Conservation (phyloP, 306 rosid species). For the Vigna unguiculata region DNA sequence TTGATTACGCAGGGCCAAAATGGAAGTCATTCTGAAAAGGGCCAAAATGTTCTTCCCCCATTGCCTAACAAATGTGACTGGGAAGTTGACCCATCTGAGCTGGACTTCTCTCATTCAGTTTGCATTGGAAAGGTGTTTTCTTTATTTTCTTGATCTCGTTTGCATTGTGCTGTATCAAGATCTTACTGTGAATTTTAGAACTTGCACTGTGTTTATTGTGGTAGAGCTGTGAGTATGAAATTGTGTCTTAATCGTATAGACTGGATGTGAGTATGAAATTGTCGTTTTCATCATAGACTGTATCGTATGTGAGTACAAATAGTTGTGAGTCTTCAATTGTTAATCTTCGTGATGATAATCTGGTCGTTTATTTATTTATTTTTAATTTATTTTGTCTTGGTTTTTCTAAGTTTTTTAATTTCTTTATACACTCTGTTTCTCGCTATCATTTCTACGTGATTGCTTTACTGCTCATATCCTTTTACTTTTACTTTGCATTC, state of each 20-base stretch:
- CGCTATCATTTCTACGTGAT: not conserved
- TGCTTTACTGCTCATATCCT: slow-evolving; percentile 15
- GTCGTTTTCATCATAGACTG: slow-evolving; percentile 8
- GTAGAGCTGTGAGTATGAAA: not conserved
- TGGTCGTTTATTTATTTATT: not conserved
- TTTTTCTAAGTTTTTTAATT: not conserved
- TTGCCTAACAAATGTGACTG: slow-evolving; percentile 94
- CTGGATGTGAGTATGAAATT: not conserved
- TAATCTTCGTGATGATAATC: slow-evolving; percentile 8
- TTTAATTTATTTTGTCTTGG: slow-evolving; percentile 3
- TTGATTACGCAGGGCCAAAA: slow-evolving; percentile 77
- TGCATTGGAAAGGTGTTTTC: slow-evolving; percentile 80
- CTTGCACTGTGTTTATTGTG: slow-evolving; percentile 28
- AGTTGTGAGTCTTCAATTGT: slow-evolving; percentile 5
- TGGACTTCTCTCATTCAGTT: slow-evolving; percentile 80
- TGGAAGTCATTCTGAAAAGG: slow-evolving; percentile 86
- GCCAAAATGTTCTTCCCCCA: slow-evolving; percentile 82
- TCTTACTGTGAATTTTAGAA: not conserved
- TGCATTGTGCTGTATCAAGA: not conserved
- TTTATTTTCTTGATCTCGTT: slow-evolving; percentile 18
- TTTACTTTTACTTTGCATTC: slow-evolving; percentile 29
- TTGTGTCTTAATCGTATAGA: slow-evolving; percentile 12
- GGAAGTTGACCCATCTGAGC: slow-evolving; percentile 93
- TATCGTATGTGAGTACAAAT: not conserved
- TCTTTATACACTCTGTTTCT: slow-evolving; percentile 9